These are phyloP conservation scores for Cryptococcus jaspeensis DNA, from an alignment of 1,284 basidiomycete species.

Conservation along the genomic window DNA sequence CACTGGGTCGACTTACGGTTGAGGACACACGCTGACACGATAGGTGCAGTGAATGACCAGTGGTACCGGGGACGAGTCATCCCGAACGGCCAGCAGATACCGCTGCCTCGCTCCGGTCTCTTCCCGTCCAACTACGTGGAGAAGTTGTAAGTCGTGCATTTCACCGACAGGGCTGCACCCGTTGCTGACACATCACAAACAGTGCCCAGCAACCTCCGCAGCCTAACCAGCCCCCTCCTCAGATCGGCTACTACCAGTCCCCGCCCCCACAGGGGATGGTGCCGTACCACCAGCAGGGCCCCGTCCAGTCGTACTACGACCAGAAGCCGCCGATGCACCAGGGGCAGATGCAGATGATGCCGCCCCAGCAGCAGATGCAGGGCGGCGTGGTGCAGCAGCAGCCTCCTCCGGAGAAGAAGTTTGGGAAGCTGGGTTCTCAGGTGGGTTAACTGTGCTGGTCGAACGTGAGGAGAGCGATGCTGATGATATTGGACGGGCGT, in stretches of 20 bases:
- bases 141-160: constrained; percentile 36
- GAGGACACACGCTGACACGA: background rate
- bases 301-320: constrained; percentile 14
- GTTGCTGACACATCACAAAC: background rate
- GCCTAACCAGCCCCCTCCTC: constrained; percentile 5
- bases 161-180: background rate
- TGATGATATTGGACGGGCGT: constrained; percentile 3
- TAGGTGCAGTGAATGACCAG: constrained; percentile 39
- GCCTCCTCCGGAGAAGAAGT: constrained; percentile 31
- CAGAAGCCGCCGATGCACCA: constrained; percentile 14
- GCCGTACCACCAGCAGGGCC: constrained; percentile 16
- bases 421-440: constrained; percentile 39
- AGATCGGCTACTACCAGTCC: constrained; percentile 11
- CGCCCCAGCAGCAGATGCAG: constrained; percentile 22
- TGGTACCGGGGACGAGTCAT: constrained; percentile 46
- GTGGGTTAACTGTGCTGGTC: constrained; percentile 20
- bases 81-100: constrained; percentile 28
- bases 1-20: background rate
- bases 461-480: background rate
- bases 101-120: constrained; percentile 34
- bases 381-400: constrained; percentile 24
- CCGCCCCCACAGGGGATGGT: constrained; percentile 26
- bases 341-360: constrained; percentile 19
- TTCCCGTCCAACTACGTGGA: constrained; percentile 48
- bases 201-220: background rate